phyloP scores from a whole-genome alignment of 257 asterid species.

The Rauvolfia tetraphylla region DNA sequence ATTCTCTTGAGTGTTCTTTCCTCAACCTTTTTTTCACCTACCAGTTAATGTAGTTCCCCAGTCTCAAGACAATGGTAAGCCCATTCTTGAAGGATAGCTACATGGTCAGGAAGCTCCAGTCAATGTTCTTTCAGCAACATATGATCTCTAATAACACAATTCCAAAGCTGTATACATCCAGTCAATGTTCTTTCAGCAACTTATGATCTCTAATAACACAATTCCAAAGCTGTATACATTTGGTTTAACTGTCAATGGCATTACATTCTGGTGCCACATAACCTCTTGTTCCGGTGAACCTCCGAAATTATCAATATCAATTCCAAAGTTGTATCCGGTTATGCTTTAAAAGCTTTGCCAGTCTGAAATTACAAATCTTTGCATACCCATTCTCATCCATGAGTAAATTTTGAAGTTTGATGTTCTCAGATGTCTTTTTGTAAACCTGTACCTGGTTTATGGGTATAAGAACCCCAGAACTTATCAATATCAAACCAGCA shows the following conservation, averaged over 20 bases:
- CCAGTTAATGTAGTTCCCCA: not conserved
- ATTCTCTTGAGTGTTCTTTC: conserved; percentile 29
- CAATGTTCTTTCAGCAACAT: conserved; percentile 22
- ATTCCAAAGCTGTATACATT: too few relatives aligned
- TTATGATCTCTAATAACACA: too few relatives aligned
- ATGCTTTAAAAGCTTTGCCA: conserved; percentile 14
- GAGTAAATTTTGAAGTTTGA: conserved; percentile 13
- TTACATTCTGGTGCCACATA: conserved; percentile 27
- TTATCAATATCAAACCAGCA: conserved; percentile 20
- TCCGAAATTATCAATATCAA: too few relatives aligned
- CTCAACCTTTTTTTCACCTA: conserved; percentile 25
- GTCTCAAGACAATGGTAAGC: conserved; percentile 13
- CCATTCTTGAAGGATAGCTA: not conserved
- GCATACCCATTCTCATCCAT: conserved; percentile 20
- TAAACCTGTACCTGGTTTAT: conserved; percentile 9
- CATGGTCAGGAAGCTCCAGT: conserved; percentile 6
- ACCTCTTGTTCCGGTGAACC: conserved; percentile 34
- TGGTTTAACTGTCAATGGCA: conserved; percentile 16
- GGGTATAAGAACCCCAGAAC: conserved; percentile 17
- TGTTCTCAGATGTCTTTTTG: conserved; percentile 2
- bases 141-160: conserved; percentile 20
- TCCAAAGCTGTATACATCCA: conserved; percentile 30
- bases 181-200: too few relatives aligned
- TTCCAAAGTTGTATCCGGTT: conserved; percentile 4
- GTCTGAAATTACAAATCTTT: conserved; percentile 23